Percentiles rank a stretch among this genome's conserved stretches.
Evolutionary conservation across 1,284 basidiomycete species (phyloP).

Genomic region (Malassezia japonica): DNA sequence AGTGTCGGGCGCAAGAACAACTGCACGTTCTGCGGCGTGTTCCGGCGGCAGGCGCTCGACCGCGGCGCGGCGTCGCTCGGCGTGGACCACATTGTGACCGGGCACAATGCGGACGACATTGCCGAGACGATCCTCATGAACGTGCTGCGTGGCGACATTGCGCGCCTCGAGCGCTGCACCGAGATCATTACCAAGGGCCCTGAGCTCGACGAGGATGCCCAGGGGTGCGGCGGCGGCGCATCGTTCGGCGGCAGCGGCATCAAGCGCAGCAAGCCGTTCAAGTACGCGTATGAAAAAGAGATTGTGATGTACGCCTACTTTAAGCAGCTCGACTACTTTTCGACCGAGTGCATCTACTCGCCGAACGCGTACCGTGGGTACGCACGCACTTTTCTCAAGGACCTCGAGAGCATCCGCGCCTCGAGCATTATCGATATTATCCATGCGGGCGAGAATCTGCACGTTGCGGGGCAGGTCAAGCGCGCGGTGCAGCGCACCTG

Average conservation of each 20-base stretch:
- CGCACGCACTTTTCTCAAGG: slow-evolving; percentile 84
- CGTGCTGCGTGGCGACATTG: slow-evolving; percentile 94
- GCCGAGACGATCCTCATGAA: slow-evolving; percentile 99
- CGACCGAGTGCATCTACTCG: slow-evolving; percentile 97
- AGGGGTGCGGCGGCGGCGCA: slow-evolving; percentile 47
- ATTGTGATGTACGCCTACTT: slow-evolving; percentile 98
- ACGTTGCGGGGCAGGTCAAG: slow-evolving; percentile 32
- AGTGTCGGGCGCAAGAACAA: slow-evolving; percentile 96
- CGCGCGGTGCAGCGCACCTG: slow-evolving; percentile 36
- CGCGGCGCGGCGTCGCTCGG: slow-evolving; percentile 76
- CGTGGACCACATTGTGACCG: slow-evolving; percentile 96
- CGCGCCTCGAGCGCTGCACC: slow-evolving; percentile 83
- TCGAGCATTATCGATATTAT: slow-evolving; percentile 96
- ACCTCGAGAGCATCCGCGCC: slow-evolving; percentile 83
- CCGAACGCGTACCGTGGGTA: slow-evolving; percentile 90
- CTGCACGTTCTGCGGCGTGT: slow-evolving; percentile 98
- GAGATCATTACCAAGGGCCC: slow-evolving; percentile 59
- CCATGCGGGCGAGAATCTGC: slow-evolving; percentile 49
- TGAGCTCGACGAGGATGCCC: slow-evolving; percentile 23
- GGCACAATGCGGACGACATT: slow-evolving; percentile 97
- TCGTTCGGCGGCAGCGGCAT: slow-evolving; percentile 61
- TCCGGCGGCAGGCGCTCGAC: slow-evolving; percentile 88
- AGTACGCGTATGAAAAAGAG: slow-evolving; percentile 96
- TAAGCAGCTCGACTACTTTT: slow-evolving; percentile 90
- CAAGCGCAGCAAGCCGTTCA: slow-evolving; percentile 94